phyloP scores from a whole-genome alignment of 2,329 filamentous ascomycete genomes.

The Neonectria coccinea region DNA sequence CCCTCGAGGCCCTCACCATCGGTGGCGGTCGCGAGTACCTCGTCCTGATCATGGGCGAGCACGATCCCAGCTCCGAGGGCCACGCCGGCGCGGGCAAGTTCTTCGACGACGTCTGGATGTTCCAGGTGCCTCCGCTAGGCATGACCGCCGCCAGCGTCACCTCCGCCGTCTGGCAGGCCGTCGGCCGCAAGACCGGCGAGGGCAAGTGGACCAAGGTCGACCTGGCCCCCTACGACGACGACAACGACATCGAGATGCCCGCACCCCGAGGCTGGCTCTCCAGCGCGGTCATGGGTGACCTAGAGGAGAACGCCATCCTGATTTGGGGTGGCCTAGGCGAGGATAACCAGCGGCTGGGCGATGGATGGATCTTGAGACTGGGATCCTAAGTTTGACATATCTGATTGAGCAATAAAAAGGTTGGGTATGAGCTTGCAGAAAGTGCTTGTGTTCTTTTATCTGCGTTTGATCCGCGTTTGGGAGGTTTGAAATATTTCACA shows the following conservation, averaged over 20 bases:
- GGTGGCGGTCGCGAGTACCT: constrained; percentile 72
- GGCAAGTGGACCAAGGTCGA: constrained; percentile 68
- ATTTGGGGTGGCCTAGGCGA: constrained; percentile 70
- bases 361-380: constrained; percentile 74
- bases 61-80: constrained; percentile 60
- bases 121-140: constrained; percentile 68
- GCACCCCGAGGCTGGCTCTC: constrained; percentile 68
- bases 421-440: constrained; percentile 12
- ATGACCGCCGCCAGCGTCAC: constrained; percentile 67
- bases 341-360: constrained; percentile 63
- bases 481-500: constrained; percentile 30
- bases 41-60: constrained; percentile 71
- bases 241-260: constrained; percentile 62
- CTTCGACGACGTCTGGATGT: constrained; percentile 72
- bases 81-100: constrained; percentile 66
- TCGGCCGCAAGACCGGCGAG: constrained; percentile 66
- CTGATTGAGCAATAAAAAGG: constrained; percentile 27
- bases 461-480: constrained; percentile 15
- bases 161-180: constrained; percentile 64
- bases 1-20: constrained; percentile 67
- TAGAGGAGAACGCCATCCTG: constrained; percentile 70
- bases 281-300: constrained; percentile 66
- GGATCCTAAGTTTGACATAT: constrained; percentile 43
- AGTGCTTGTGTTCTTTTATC: not conserved
- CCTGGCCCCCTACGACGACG: constrained; percentile 63